Evolutionary conservation across 257 asterid species (phyloP).

Genomic region (Jacaranda copaia): DNA sequence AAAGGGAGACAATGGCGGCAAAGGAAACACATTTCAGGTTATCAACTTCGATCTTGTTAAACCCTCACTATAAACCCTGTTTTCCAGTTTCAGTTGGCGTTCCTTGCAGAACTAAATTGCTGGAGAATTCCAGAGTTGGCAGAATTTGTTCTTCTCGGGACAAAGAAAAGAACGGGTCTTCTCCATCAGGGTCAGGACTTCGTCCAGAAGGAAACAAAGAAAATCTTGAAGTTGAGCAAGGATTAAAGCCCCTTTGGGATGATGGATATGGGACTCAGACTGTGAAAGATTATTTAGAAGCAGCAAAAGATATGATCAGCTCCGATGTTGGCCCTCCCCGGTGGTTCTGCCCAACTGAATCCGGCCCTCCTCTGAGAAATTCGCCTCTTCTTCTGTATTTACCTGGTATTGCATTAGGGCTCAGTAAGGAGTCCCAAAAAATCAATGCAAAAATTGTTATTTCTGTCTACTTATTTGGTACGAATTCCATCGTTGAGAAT

Average conservation of each 20-base stretch:
- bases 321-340: constrained; percentile 63
- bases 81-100: constrained; percentile 29
- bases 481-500: no score
- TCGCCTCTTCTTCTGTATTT: constrained; percentile 67
- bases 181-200: not conserved
- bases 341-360: constrained; percentile 67
- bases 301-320: constrained; percentile 46
- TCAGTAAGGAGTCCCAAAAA: not conserved
- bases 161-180: not conserved
- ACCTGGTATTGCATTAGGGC: constrained; percentile 50
- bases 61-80: constrained; percentile 6
- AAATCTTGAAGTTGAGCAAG: constrained; percentile 24
- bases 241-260: constrained; percentile 60
- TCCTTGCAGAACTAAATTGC: not conserved
- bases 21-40: not conserved
- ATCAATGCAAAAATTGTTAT: not conserved
- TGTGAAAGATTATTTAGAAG: constrained; percentile 52
- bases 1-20: constrained; percentile 30
- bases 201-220: not conserved
- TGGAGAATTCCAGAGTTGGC: not conserved
- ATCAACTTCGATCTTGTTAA: constrained; percentile 30
- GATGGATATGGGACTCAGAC: constrained; percentile 69
- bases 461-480: no score
- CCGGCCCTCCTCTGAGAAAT: constrained; percentile 54
- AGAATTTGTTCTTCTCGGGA: constrained; percentile 8